Percentiles rank a stretch among this genome's conserved stretches.
Evolutionary conservation across 345 rosid genomes (phyloP).

Genomic region (Pugionium cornutum): DNA sequence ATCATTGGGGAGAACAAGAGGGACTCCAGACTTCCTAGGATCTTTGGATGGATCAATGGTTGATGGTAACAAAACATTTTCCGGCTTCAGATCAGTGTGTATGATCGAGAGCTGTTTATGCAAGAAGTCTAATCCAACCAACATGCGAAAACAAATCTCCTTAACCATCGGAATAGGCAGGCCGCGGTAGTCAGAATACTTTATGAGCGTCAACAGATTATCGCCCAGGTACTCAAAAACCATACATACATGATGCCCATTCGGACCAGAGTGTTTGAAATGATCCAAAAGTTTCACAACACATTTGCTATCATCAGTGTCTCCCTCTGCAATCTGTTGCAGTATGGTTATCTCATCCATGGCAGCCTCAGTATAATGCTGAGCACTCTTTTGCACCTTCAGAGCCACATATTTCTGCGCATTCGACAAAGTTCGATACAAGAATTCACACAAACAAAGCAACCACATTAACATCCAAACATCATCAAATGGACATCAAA

Average conservation of each 20-base stretch:
- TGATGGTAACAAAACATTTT: constrained; percentile 74
- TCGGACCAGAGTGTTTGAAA: constrained; percentile 85
- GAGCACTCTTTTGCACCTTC: constrained; percentile 95
- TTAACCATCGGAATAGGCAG: constrained; percentile 70
- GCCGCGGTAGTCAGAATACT: constrained; percentile 82
- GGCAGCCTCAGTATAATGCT: constrained; percentile 90
- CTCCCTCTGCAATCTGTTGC: constrained; percentile 85
- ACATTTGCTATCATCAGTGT: constrained; percentile 61
- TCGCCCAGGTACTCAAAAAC: constrained; percentile 94
- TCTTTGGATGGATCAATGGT: constrained; percentile 78
- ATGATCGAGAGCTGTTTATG: constrained; percentile 80
- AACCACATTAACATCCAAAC: not conserved
- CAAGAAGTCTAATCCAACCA: constrained; percentile 83
- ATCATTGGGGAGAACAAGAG: constrained; percentile 57
- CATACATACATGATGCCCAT: constrained; percentile 93
- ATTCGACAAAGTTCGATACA: constrained; percentile 46
- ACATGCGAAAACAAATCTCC: constrained; percentile 65
- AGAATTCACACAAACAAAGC: constrained; percentile 2
- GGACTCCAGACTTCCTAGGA: constrained; percentile 61
- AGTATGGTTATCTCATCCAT: constrained; percentile 93
- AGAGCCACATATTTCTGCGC: constrained; percentile 78
- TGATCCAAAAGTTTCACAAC: constrained; percentile 93
- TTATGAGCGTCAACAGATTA: constrained; percentile 81
- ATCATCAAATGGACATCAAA: not conserved
- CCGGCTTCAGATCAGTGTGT: constrained; percentile 97